A percentile compares a stretch with the other conserved stretches of the same genome.
phyloP scores from a whole-genome alignment of 352 stramenopile species.

The Globisporangium yorkense region DNA sequence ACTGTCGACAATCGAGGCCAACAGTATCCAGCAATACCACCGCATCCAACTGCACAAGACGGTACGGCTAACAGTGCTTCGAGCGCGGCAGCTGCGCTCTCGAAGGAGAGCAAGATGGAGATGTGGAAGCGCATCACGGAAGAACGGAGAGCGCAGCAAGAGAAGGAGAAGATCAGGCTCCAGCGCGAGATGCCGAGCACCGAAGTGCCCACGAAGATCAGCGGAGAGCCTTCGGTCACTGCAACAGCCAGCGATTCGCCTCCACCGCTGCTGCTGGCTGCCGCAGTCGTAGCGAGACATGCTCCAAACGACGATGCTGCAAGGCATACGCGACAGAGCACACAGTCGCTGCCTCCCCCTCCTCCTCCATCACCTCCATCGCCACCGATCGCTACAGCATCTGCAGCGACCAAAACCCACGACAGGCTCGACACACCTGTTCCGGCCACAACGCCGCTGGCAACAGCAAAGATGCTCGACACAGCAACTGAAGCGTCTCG shows the following conservation, averaged over 20 bases:
- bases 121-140: constrained; percentile 62
- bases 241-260: background rate
- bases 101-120: constrained; percentile 50
- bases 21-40: background rate
- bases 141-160: constrained; percentile 30
- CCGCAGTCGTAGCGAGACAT: background rate
- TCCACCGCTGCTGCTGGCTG: background rate
- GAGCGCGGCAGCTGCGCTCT: constrained; percentile 15
- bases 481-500: background rate
- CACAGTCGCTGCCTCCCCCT: background rate
- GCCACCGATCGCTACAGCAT: background rate
- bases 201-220: background rate
- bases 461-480: background rate
- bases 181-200: constrained; percentile 2
- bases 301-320: background rate
- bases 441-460: background rate
- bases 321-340: background rate
- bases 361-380: background rate
- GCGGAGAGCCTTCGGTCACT: background rate
- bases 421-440: background rate
- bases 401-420: background rate
- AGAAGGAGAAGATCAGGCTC: constrained; percentile 16
- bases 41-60: background rate
- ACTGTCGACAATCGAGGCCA: background rate
- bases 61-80: no score